These are phyloP conservation scores for Exophiala lecanii-corni DNA, from an alignment of 2,329 filamentous ascomycete species.

Conservation along the genomic window DNA sequence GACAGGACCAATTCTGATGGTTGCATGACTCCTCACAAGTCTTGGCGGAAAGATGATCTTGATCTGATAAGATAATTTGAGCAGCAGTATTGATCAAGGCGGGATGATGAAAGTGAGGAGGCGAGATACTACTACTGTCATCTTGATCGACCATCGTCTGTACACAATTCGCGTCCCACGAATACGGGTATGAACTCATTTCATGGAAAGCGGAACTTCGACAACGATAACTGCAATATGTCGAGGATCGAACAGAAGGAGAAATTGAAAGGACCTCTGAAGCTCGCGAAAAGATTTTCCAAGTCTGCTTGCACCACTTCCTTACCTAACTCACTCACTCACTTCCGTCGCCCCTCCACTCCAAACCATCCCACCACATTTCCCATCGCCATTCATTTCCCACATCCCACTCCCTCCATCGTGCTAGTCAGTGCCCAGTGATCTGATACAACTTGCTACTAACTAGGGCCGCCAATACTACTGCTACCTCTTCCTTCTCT, in stretches of 20 bases:
- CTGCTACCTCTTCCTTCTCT: too few relatives aligned
- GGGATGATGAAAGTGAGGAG: slow-evolving; percentile 1
- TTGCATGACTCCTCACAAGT: background rate
- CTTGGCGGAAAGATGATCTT: slow-evolving; percentile 3
- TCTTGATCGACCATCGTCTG: background rate
- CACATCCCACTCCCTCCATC: too few relatives aligned
- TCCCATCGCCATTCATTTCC: too few relatives aligned
- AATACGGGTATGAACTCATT: background rate
- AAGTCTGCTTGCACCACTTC: too few relatives aligned
- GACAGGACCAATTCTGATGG: background rate
- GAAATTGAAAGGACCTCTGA: slow-evolving; percentile 18
- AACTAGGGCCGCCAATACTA: too few relatives aligned
- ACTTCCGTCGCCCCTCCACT: too few relatives aligned
- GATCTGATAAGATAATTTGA: slow-evolving; percentile 22
- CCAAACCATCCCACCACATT: too few relatives aligned
- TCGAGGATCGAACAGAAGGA: slow-evolving; percentile 7
- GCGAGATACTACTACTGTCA: too few relatives aligned
- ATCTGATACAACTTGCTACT: too few relatives aligned
- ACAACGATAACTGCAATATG: too few relatives aligned
- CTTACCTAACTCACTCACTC: too few relatives aligned
- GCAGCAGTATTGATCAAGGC: background rate
- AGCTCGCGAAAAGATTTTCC: slow-evolving; percentile 11
- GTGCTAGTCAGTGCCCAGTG: too few relatives aligned
- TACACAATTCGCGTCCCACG: background rate
- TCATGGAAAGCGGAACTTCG: background rate